These are phyloP conservation scores for Colletotrichum theobromicola DNA, from an alignment of 2,329 filamentous ascomycete species.

Conservation along the genomic window DNA sequence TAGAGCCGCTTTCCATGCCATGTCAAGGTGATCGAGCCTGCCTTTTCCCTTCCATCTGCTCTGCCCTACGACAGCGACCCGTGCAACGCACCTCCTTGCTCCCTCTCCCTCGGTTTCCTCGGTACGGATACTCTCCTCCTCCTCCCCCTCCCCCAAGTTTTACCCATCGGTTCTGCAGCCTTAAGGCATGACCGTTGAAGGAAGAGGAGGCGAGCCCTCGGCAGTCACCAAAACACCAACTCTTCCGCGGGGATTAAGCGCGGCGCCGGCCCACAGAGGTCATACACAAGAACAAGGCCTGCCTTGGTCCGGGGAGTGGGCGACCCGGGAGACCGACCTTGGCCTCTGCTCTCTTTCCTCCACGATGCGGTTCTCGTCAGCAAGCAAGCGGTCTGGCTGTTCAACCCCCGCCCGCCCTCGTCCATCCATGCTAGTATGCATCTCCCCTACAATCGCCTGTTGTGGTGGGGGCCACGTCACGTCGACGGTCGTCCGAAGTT, in stretches of 20 bases:
- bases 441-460: not conserved
- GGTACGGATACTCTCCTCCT: not conserved
- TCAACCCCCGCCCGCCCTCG: not conserved
- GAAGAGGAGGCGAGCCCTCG: not conserved
- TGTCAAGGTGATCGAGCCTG: not conserved
- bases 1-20: not conserved
- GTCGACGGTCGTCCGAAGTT: not conserved
- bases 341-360: not conserved
- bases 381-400: too few species aligned
- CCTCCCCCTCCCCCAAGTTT: not conserved
- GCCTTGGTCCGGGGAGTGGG: not conserved
- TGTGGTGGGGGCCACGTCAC: not conserved
- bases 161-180: not conserved
- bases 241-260: not conserved
- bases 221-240: conserved; percentile 5
- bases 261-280: not conserved
- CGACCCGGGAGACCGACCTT: not conserved
- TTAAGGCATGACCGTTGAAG: not conserved
- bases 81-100: not conserved
- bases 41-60: not conserved
- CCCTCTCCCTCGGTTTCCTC: not conserved
- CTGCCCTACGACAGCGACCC: not conserved
- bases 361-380: not conserved
- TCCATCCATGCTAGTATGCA: not conserved
- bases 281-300: not conserved